Conservation (phyloP, 176 grass and related monocot species). For the Cocos nucifera region DNA sequence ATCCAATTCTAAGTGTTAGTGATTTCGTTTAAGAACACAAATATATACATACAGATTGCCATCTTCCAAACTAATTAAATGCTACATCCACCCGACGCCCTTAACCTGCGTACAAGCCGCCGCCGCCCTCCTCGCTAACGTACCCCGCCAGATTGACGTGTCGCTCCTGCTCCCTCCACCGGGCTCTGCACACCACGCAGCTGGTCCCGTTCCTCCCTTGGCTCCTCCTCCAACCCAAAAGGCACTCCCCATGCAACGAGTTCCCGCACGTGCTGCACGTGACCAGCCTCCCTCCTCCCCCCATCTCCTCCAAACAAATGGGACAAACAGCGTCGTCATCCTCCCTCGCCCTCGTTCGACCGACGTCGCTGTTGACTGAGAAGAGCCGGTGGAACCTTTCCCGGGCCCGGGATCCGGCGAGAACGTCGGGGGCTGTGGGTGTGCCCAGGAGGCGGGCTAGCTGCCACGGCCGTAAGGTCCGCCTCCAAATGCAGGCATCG, state of each 20-base stretch:
- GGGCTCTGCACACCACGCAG: constrained; percentile 83
- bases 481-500: constrained; percentile 79
- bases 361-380: background rate
- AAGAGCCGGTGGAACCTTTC: constrained; percentile 43
- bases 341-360: background rate
- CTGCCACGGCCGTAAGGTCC: constrained; percentile 56
- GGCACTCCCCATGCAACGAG: constrained; percentile 78
- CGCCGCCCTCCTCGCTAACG: constrained; percentile 37
- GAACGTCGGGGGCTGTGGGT: constrained; percentile 35
- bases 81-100: no score
- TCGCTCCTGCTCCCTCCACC: constrained; percentile 48
- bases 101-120: constrained; percentile 27
- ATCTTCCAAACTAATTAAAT: no score
- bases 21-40: no score
- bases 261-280: constrained; percentile 75
- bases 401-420: constrained; percentile 49
- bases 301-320: constrained; percentile 85
- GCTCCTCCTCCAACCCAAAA: constrained; percentile 73
- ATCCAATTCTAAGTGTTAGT: no score
- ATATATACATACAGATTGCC: no score
- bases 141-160: constrained; percentile 79
- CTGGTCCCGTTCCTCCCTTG: constrained; percentile 43
- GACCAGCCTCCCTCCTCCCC: constrained; percentile 14
- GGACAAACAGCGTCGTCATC: constrained; percentile 28
- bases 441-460: constrained; percentile 44